Conservation (phyloP, 2,329 filamentous ascomycete genomes). For the Alternaria angustiovoidea region DNA sequence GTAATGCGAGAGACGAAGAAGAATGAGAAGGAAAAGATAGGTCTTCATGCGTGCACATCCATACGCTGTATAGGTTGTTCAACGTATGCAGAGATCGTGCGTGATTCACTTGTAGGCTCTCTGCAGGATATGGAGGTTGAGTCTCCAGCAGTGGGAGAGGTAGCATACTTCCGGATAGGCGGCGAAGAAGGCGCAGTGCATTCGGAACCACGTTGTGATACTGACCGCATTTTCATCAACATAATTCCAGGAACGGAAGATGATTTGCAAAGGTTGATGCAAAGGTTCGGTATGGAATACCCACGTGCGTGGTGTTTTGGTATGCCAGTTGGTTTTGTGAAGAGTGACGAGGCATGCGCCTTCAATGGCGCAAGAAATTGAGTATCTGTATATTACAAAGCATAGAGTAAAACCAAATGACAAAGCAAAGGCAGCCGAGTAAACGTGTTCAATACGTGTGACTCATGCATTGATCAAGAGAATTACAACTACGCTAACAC, state of each 20-base stretch:
- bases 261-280: conserved; percentile 42
- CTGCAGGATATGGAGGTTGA: too few relatives aligned
- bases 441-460: background rate
- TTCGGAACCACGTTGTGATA: conserved; percentile 45
- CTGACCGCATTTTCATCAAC: conserved; percentile 49
- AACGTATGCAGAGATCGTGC: too few relatives aligned
- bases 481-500: background rate
- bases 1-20: too few relatives aligned
- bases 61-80: too few relatives aligned
- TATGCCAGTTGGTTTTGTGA: conserved; percentile 23
- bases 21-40: too few relatives aligned
- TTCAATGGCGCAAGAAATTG: conserved; percentile 1
- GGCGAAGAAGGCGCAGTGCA: conserved; percentile 19
- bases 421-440: background rate
- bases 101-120: too few relatives aligned
- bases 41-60: too few relatives aligned
- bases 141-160: too few relatives aligned
- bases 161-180: too few relatives aligned
- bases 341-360: conserved; percentile 11
- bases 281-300: conserved; percentile 43
- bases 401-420: background rate
- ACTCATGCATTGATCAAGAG: background rate
- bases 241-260: conserved; percentile 46
- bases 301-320: conserved; percentile 38
- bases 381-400: background rate